A percentile compares a stretch with the other conserved stretches of the same genome.
phyloP scores from a whole-genome alignment of 2,329 filamentous ascomycete genomes.

The Colletotrichum higginsianum region DNA sequence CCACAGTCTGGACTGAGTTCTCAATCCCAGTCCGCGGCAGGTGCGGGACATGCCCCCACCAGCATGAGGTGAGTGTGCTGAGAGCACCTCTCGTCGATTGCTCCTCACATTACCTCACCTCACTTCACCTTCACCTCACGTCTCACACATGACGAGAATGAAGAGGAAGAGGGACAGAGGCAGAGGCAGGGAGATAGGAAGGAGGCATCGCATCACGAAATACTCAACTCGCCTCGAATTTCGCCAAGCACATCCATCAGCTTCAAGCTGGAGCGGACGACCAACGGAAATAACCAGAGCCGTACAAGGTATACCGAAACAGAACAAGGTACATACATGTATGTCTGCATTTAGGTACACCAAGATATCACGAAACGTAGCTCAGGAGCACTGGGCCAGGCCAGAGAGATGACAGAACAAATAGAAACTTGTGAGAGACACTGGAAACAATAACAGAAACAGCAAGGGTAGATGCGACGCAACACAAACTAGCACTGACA shows the following conservation, averaged over 20 bases:
- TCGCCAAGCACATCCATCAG: conserved; percentile 2
- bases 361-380: conserved; percentile 16
- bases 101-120: conserved; percentile 27
- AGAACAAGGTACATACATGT: conserved; percentile 1
- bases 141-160: background rate
- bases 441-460: conserved; percentile 31
- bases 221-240: background rate
- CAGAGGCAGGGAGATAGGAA: background rate
- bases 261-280: conserved; percentile 32
- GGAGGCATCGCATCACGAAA: background rate
- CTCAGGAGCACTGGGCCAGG: conserved; percentile 14
- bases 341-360: background rate
- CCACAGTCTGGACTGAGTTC: conserved; percentile 4
- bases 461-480: conserved; percentile 15
- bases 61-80: conserved; percentile 22
- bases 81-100: conserved; percentile 6
- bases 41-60: conserved; percentile 20
- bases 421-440: conserved; percentile 8
- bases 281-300: conserved; percentile 1
- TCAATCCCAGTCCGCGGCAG: conserved; percentile 4
- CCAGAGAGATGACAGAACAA: conserved; percentile 10
- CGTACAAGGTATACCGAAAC: conserved; percentile 29
- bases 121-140: background rate
- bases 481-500: conserved; percentile 1
- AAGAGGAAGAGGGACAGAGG: background rate